Evolutionary conservation across 352 stramenopile species (phyloP).

Genomic region (Pythium dissotocum): DNA sequence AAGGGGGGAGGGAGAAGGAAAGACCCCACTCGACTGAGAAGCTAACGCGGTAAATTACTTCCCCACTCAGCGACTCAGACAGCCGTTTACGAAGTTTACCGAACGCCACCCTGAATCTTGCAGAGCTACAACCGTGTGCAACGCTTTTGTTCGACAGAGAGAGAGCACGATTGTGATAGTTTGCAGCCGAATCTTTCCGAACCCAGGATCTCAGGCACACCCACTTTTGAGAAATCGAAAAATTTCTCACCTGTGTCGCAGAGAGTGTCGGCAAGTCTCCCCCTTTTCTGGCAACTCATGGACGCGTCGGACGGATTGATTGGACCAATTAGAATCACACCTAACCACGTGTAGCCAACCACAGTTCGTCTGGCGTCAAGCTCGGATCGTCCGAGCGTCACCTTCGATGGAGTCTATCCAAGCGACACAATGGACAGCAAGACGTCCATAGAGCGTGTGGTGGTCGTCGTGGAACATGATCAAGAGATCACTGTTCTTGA

Average conservation of each 20-base stretch:
- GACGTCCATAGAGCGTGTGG: not conserved
- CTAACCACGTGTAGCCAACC: conserved; percentile 8
- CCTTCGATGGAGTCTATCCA: not conserved
- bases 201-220: not conserved
- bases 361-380: not conserved
- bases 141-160: not conserved
- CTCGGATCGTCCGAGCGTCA: not conserved
- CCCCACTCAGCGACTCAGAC: not conserved
- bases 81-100: not conserved
- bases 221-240: not conserved
- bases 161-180: not conserved
- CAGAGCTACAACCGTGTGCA: conserved; percentile 1
- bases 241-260: conserved; percentile 3
- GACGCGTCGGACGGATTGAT: not conserved
- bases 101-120: not conserved
- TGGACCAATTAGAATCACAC: conserved; percentile 2
- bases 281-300: conserved; percentile 6
- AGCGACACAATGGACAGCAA: not conserved
- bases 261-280: not conserved
- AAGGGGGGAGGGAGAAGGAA: conserved; percentile 12
- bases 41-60: conserved; percentile 4
- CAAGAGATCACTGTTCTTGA: not conserved
- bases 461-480: not conserved
- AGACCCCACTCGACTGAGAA: not conserved
- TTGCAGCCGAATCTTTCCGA: conserved; percentile 12